Evolutionary conservation across 352 stramenopile species (phyloP).

Genomic region (Phytophthora pseudosyringae): DNA sequence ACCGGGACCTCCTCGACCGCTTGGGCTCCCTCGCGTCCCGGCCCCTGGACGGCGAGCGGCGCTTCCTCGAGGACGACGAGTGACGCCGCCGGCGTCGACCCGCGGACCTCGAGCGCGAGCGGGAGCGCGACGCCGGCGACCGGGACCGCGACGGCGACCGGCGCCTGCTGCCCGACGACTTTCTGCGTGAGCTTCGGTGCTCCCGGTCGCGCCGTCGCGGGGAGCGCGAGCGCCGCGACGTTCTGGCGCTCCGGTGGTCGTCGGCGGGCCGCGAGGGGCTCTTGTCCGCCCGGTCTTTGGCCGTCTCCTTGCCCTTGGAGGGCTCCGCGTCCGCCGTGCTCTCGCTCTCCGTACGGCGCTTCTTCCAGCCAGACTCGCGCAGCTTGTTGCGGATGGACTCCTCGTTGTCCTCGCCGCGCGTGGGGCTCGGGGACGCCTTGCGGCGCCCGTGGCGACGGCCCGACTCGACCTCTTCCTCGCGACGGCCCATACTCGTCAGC

Average conservation of each 20-base stretch:
- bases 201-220: conserved; percentile 41
- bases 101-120: conserved; percentile 41
- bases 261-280: conserved; percentile 31
- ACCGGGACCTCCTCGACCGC: conserved; percentile 31
- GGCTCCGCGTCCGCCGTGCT: conserved; percentile 24
- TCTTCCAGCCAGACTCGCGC: conserved; percentile 74
- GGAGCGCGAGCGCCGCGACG: conserved; percentile 36
- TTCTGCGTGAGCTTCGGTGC: conserved; percentile 41
- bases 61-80: conserved; percentile 34
- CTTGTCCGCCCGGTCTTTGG: conserved; percentile 36
- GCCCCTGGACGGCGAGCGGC: conserved; percentile 29
- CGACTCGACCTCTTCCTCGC: conserved; percentile 33
- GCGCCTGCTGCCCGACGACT: conserved; percentile 40
- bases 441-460: conserved; percentile 27
- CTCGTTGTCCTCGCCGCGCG: conserved; percentile 49
- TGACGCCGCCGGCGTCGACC: conserved; percentile 41
- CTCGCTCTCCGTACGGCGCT: conserved; percentile 40
- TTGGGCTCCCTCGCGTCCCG: conserved; percentile 19
- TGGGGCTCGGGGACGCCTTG: conserved; percentile 24
- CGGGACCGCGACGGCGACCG: conserved; percentile 50
- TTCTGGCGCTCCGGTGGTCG: conserved; percentile 22
- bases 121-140: conserved; percentile 46
- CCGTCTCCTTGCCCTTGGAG: conserved; percentile 17
- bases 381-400: conserved; percentile 78
- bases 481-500: conserved; percentile 27